Percentiles rank a stretch among this genome's conserved stretches.
Evolutionary conservation across 139 green algal species (phyloP).

Genomic region (Chlorella sp.): DNA sequence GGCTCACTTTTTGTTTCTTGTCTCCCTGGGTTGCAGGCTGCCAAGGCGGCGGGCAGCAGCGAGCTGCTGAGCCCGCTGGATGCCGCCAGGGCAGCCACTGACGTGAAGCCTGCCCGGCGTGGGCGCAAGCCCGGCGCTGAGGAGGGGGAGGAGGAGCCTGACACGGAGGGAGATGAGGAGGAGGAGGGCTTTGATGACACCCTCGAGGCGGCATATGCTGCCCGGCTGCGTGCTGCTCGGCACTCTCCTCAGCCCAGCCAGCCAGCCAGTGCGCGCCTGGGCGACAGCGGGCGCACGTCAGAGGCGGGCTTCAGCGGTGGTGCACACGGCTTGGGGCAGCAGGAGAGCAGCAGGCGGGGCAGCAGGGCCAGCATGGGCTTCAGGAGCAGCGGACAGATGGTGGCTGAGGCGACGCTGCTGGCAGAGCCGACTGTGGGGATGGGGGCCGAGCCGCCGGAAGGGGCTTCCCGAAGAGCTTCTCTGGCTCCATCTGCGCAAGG

Average conservation of each 20-base stretch:
- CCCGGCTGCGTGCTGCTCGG: not conserved
- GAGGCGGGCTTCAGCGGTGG: not conserved
- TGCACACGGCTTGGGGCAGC: not conserved
- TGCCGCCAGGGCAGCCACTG: not conserved
- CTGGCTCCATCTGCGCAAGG: not conserved
- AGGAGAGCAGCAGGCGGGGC: not conserved
- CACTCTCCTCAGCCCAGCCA: too few relatives aligned
- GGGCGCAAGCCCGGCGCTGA: not conserved
- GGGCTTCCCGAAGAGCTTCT: too few relatives aligned
- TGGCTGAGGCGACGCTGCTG: not conserved
- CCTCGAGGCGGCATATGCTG: not conserved
- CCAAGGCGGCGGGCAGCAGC: not conserved
- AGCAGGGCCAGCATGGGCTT: not conserved
- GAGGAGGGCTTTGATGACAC: too few relatives aligned
- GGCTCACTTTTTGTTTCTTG: not conserved
- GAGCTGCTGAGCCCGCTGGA: constrained; percentile 26
- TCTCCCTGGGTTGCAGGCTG: not conserved
- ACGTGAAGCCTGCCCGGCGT: not conserved
- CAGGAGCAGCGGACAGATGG: not conserved
- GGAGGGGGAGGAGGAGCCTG: not conserved
- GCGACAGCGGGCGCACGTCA: not conserved
- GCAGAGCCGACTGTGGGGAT: not conserved
- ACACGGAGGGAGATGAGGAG: not conserved
- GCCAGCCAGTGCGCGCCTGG: too few relatives aligned
- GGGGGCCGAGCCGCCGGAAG: not conserved